phyloP scores from a whole-genome alignment of 306 rosid species.

The Vachellia pachyceras region DNA sequence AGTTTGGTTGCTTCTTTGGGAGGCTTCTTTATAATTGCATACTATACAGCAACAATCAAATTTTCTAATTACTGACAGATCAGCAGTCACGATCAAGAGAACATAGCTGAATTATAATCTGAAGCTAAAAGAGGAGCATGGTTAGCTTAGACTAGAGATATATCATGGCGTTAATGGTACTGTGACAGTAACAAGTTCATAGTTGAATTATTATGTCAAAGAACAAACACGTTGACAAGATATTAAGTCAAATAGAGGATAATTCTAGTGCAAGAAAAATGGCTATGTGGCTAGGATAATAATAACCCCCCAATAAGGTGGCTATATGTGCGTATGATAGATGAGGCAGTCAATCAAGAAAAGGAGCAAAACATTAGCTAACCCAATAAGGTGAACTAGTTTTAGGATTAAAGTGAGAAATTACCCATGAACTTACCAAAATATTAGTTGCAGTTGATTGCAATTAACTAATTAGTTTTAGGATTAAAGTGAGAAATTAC shows the following conservation, averaged over 20 bases:
- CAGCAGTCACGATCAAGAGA: neutral
- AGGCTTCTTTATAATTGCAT: neutral
- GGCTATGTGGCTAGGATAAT: neutral
- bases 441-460: too few species aligned
- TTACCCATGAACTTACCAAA: too few species aligned
- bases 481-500: too few species aligned
- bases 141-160: neutral
- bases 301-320: neutral
- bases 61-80: neutral
- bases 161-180: neutral
- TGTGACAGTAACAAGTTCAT: neutral
- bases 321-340: too few species aligned
- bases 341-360: neutral
- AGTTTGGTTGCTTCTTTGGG: neutral
- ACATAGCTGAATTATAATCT: neutral
- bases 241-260: neutral
- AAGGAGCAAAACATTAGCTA: neutral
- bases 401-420: too few species aligned
- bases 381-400: neutral
- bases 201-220: neutral
- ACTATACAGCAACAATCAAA: neutral
- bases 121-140: neutral
- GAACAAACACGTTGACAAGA: neutral
- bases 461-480: too few species aligned
- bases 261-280: neutral